phyloP scores from a whole-genome alignment of 352 stramenopile genomes.

The Globisporangium okanoganense region DNA sequence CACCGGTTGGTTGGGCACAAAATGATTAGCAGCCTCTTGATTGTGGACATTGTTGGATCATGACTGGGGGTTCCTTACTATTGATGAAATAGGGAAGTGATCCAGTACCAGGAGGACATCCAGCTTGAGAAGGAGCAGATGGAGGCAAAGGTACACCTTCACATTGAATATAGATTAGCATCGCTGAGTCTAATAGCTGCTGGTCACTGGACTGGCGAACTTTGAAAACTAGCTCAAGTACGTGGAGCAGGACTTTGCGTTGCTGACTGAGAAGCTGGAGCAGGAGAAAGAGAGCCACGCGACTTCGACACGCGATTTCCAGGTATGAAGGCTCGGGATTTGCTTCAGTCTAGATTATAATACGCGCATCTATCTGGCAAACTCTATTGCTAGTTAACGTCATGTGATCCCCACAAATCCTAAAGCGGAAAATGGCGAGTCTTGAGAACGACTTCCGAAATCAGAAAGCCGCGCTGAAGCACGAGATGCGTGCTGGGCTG shows the following conservation, averaged over 20 bases:
- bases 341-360: no score
- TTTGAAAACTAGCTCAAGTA: constrained; percentile 47
- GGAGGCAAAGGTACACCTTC: constrained; percentile 43
- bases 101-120: constrained; percentile 69
- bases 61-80: not conserved
- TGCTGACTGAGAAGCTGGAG: constrained; percentile 50
- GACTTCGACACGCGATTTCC: constrained; percentile 31
- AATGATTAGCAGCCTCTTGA: not conserved
- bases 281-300: constrained; percentile 57
- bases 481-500: constrained; percentile 46
- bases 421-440: constrained; percentile 37
- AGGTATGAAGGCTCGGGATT: constrained; percentile 25
- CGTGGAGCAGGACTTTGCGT: constrained; percentile 54
- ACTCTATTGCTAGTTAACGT: no score
- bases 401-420: no score
- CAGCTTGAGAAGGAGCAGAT: constrained; percentile 65
- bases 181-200: not conserved
- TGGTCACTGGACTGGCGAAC: not conserved
- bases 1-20: constrained; percentile 37
- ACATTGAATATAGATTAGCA: not conserved
- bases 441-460: constrained; percentile 36
- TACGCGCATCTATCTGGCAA: no score
- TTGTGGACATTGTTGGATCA: not conserved
- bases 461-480: constrained; percentile 38
- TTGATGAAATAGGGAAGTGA: constrained; percentile 27